These are phyloP conservation scores for Echeveria elegans DNA, from an alignment of 164 flowering plant species.

Conservation along the genomic window DNA sequence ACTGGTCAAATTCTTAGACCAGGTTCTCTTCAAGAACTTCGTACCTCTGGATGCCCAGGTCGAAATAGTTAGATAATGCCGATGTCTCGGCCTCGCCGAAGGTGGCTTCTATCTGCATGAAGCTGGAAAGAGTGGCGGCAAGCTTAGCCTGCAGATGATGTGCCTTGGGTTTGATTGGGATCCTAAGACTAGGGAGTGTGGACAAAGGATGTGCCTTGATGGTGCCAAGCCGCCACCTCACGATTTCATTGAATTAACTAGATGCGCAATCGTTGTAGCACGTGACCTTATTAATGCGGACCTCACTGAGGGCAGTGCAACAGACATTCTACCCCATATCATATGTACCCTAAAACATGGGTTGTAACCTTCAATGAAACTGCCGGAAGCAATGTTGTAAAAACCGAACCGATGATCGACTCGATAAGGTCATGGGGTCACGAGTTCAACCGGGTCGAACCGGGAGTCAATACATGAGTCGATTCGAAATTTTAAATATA, in stretches of 20 bases:
- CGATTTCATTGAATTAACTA: conserved; percentile 31
- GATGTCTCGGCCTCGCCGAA: conserved; percentile 43
- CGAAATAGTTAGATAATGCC: conserved; percentile 35
- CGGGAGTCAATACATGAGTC: too few species aligned
- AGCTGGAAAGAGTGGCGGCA: conserved; percentile 36
- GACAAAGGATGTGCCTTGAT: conserved; percentile 21
- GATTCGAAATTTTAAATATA: too few species aligned
- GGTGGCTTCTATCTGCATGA: conserved; percentile 66
- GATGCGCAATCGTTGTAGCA: conserved; percentile 30
- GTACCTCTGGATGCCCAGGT: conserved; percentile 44
- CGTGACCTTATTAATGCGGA: conserved; percentile 24
- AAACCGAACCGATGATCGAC: conserved; percentile 44
- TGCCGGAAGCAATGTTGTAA: too few species aligned
- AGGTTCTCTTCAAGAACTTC: conserved; percentile 42
- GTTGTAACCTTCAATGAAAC: conserved; percentile 57
- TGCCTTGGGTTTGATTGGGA: conserved; percentile 44
- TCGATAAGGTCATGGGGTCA: too few species aligned
- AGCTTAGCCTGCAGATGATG: conserved; percentile 75
- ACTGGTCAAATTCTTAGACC: conserved; percentile 25
- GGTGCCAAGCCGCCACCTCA: conserved; percentile 29
- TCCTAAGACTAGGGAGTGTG: conserved; percentile 19
- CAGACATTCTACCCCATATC: conserved; percentile 34
- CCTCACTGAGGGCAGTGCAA: conserved; percentile 11
- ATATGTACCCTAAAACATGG: conserved; percentile 64
- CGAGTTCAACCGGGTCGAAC: too few species aligned